Conservation (phyloP, 768 basidiomycete genomes). For the Leucosporidium creatinivorum region DNA sequence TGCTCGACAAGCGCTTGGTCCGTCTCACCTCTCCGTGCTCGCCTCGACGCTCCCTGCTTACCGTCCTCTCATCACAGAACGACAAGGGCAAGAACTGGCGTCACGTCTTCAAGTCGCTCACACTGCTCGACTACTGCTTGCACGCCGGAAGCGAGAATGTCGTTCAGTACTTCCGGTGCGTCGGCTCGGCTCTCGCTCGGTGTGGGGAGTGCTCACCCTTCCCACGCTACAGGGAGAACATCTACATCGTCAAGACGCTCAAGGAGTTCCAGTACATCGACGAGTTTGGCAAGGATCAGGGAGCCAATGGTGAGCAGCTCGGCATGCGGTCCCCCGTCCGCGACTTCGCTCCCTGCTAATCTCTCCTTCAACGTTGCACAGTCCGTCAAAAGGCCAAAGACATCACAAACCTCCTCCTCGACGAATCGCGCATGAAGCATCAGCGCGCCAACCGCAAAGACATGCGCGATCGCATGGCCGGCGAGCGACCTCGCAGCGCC, state of each 20-base stretch:
- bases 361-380: background rate
- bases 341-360: background rate
- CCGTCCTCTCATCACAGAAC: slow-evolving; percentile 43
- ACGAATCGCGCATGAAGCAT: slow-evolving; percentile 73
- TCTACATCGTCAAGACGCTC: slow-evolving; percentile 96
- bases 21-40: slow-evolving; percentile 21
- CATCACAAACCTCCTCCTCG: slow-evolving; percentile 85
- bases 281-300: slow-evolving; percentile 92
- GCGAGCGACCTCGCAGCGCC: slow-evolving; percentile 43
- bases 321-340: slow-evolving; percentile 15
- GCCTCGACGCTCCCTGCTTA: background rate
- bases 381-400: slow-evolving; percentile 96
- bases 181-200: background rate
- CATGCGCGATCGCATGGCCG: slow-evolving; percentile 88
- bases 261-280: slow-evolving; percentile 97
- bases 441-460: slow-evolving; percentile 74
- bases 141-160: slow-evolving; percentile 98
- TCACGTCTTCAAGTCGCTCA: slow-evolving; percentile 97
- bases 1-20: slow-evolving; percentile 86
- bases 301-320: slow-evolving; percentile 58
- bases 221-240: slow-evolving; percentile 59
- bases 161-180: slow-evolving; percentile 74
- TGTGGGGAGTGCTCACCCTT: background rate
- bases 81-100: slow-evolving; percentile 99
- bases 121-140: slow-evolving; percentile 87